Conservation (phyloP, 2,329 filamentous ascomycete species). For the Penicillium brevicompactum region DNA sequence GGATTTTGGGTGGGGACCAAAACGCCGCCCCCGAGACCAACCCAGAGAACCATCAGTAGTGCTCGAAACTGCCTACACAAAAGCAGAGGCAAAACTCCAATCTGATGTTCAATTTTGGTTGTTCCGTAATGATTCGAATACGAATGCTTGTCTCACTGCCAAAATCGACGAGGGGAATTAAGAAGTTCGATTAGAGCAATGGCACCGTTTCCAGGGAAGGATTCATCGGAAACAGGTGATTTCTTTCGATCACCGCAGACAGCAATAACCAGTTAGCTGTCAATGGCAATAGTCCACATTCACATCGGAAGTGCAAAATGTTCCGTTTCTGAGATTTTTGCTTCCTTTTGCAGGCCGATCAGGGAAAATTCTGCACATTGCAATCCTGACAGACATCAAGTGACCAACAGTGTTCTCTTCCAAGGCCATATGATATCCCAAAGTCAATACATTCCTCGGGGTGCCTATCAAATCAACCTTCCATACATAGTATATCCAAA, state of each 20-base stretch:
- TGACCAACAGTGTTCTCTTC: too few relatives aligned
- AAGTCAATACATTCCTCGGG: too few relatives aligned
- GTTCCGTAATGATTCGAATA: neutral
- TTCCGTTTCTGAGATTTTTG: too few relatives aligned
- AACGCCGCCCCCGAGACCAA: neutral
- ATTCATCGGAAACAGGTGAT: neutral
- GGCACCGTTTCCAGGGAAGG: conserved; percentile 1
- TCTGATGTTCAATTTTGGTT: conserved; percentile 11
- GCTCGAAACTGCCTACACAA: conserved; percentile 9
- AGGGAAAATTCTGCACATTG: too few relatives aligned
- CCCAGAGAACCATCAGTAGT: neutral
- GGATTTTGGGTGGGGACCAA: conserved; percentile 6
- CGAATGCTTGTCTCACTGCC: conserved; percentile 6
- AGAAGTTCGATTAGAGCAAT: conserved; percentile 4
- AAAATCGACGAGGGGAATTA: neutral
- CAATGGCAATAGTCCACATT: neutral
- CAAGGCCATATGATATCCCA: too few relatives aligned
- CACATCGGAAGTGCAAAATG: too few relatives aligned
- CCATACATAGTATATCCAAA: neutral
- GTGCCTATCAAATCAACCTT: neutral
- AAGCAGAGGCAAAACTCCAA: conserved; percentile 1
- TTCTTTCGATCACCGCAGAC: conserved; percentile 7
- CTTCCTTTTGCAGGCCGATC: too few relatives aligned
- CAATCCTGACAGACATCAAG: too few relatives aligned
- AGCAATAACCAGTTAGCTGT: neutral